Evolutionary conservation across 441 rosid genomes (phyloP).

Genomic region (Arabidopsis lyrata): DNA sequence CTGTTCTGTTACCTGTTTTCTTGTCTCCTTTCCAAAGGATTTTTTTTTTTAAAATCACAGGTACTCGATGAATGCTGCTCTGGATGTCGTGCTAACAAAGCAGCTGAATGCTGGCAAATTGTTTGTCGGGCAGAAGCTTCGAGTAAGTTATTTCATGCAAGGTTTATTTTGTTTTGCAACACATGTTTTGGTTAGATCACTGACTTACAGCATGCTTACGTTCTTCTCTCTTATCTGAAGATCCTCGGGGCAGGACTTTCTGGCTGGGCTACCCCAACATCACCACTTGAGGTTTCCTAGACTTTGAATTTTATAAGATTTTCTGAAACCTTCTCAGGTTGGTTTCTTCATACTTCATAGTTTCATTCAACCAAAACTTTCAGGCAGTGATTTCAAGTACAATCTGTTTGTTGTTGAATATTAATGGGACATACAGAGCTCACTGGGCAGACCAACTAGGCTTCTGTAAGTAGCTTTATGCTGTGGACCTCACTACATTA

Average conservation of each 20-base stretch:
- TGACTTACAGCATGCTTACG: slow-evolving; percentile 34
- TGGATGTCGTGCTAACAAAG: slow-evolving; percentile 72
- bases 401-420: slow-evolving; percentile 72
- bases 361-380: slow-evolving; percentile 44
- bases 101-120: slow-evolving; percentile 76
- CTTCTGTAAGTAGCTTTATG: slow-evolving; percentile 70
- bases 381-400: slow-evolving; percentile 64
- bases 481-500: slow-evolving; percentile 16
- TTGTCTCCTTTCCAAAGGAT: slow-evolving; percentile 38
- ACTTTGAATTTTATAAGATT: slow-evolving; percentile 43
- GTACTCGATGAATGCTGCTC: slow-evolving; percentile 80
- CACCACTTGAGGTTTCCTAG: slow-evolving; percentile 82
- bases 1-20: slow-evolving; percentile 18
- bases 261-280: slow-evolving; percentile 89
- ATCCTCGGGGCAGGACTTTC: slow-evolving; percentile 84
- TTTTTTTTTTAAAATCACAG: slow-evolving; percentile 49
- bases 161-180: slow-evolving; percentile 32
- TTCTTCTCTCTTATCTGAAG: slow-evolving; percentile 56
- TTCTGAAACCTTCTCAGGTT: slow-evolving; percentile 40
- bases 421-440: slow-evolving; percentile 95
- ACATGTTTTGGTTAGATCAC: slow-evolving; percentile 31
- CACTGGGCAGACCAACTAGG: slow-evolving; percentile 96
- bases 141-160: slow-evolving; percentile 56
- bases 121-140: slow-evolving; percentile 92
- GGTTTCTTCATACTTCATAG: slow-evolving; percentile 39